These are phyloP conservation scores for Nakaseomyces nivariensis DNA, from an alignment of 1,139 yeast genomes.

Conservation along the genomic window DNA sequence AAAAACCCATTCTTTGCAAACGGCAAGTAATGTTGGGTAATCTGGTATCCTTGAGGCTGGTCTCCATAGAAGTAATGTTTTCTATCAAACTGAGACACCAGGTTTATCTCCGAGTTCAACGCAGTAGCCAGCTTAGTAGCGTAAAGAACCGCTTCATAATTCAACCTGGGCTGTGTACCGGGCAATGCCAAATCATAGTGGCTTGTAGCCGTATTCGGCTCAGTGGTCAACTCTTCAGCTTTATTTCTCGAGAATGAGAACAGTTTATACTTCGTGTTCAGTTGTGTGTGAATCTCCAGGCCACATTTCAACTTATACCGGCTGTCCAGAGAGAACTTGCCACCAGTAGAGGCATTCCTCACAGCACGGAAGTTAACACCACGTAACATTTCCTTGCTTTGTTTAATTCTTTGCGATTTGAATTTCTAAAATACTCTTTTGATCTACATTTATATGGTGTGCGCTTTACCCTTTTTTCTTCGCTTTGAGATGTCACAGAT, in stretches of 20 bases:
- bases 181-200: conserved; percentile 83
- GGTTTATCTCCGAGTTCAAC: conserved; percentile 49
- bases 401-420: too few relatives aligned
- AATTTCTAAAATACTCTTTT: too few relatives aligned
- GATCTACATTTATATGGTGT: too few relatives aligned
- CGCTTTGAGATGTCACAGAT: too few relatives aligned
- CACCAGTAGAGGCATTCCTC: background rate
- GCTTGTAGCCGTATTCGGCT: conserved; percentile 64
- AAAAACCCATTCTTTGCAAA: conserved; percentile 60
- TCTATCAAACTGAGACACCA: conserved; percentile 65
- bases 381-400: too few relatives aligned
- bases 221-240: conserved; percentile 32
- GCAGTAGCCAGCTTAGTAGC: conserved; percentile 73
- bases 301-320: conserved; percentile 57
- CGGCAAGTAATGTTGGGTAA: conserved; percentile 83
- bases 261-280: conserved; percentile 61
- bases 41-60: conserved; percentile 93
- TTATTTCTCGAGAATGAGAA: conserved; percentile 53
- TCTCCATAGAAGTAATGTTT: conserved; percentile 95
- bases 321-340: background rate
- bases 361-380: background rate
- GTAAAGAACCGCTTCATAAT: conserved; percentile 60
- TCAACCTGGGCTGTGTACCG: conserved; percentile 82
- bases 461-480: too few relatives aligned
- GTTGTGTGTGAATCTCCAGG: conserved; percentile 85